Base-by-base conservation (phyloP, 2,329 filamentous ascomycete genomes). In the Cytospora piceae region DNA sequence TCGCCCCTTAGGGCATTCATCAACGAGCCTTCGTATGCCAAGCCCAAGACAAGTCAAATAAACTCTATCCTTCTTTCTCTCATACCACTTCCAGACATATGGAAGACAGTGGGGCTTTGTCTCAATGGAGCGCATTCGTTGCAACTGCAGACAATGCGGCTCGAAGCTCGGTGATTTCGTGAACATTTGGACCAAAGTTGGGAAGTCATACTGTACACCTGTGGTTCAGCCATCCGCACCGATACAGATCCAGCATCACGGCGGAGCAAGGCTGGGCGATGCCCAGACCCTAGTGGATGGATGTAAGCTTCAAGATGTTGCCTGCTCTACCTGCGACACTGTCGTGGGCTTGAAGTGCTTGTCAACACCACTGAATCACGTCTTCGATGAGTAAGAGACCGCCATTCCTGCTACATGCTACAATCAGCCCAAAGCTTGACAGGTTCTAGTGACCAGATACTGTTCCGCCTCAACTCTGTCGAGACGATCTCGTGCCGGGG, bases 141-240 rank as follows among this genome's bases (percentile, higher is more conserved):
- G 75, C 71, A 75, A 73, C 65, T 81, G 80, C 71, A 70, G 72
- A 61, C 70, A 70, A 34, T 77, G 73, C 65, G 70, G 75, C 29
- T 66, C 70, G 8, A 62, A 70, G 7, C 63, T 79, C n/a, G 75
- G 74, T 58, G 64, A 58, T 1, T 73, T 78, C 56, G 46, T 71
- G 63, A 81, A 81, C 49, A 52, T 76, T 8, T 81, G 79, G 79
- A 76, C 70, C 2, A 74, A 79, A 67, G 74, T 81, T 37, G 78
- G 77, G 52, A 78, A 77, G 56, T 74, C 73, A 27, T 79, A 79
- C 65, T 74, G 78, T 61, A 78, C 75, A n/a, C 78, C 78, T 5
- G 70, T 76, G 14, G 65, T 76, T 6, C 66, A 72, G 27, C 51
- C 72, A 4, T 69, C 70, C 3, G 63, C 70, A 51, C 65, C 67